These are phyloP conservation scores for Apiotrichum sp. DNA, from an alignment of 1,284 basidiomycete genomes.

Conservation along the genomic window DNA sequence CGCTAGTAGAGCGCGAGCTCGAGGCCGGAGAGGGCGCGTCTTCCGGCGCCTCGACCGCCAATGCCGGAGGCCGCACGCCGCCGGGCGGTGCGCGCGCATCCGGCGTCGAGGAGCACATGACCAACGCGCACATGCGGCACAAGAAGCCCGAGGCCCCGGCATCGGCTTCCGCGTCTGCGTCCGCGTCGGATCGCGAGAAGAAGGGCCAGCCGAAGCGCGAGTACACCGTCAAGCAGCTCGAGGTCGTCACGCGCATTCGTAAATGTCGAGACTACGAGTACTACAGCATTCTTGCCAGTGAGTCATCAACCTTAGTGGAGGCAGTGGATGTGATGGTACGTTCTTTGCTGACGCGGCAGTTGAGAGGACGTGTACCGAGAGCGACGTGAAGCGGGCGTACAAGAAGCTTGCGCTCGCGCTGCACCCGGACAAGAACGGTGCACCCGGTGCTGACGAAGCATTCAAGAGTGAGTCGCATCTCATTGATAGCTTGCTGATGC, in stretches of 20 bases:
- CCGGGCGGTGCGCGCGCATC: constrained; percentile 28
- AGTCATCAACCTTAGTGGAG: constrained; percentile 13
- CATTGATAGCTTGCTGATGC: constrained; percentile 1
- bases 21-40: constrained; percentile 33
- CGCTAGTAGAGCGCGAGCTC: constrained; percentile 45
- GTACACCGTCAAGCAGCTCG: constrained; percentile 77
- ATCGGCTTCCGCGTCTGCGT: background rate
- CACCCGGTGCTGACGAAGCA: constrained; percentile 96
- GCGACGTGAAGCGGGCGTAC: constrained; percentile 93
- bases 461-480: constrained; percentile 76
- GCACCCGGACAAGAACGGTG: constrained; percentile 97
- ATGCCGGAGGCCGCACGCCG: background rate
- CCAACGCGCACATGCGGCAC: constrained; percentile 33
- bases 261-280: constrained; percentile 83
- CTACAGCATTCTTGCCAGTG: constrained; percentile 76
- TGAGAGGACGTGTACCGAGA: constrained; percentile 78
- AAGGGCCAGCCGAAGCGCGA: constrained; percentile 57
- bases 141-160: background rate
- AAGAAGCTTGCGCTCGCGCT: constrained; percentile 90
- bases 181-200: background rate
- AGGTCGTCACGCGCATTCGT: constrained; percentile 80
- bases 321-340: too few species aligned
- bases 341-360: constrained; percentile 44
- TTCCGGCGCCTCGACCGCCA: too few species aligned
- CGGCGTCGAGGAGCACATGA: constrained; percentile 45